Base-by-base conservation (phyloP, 2,329 filamentous ascomycete genomes). In the Xylariales sp. region DNA sequence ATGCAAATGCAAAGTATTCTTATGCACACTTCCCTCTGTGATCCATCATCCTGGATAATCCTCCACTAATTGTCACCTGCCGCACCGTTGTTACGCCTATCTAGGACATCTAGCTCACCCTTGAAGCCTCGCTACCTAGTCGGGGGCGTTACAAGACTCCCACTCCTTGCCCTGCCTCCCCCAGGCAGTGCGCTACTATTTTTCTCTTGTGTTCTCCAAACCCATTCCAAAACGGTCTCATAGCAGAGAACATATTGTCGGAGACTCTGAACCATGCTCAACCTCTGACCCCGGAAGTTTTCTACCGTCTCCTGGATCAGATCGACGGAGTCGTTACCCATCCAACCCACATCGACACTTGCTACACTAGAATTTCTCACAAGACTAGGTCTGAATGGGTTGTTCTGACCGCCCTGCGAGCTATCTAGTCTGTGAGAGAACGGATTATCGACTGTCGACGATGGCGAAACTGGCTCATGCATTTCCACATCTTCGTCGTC, bases 231-330 rank as follows among this genome's bases (percentile, higher is more conserved):
- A 6, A 97, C 75, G 28, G 87, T 94, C 67, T 98, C 93, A 60
- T 98, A 98, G 61, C 93, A 98, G 23, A 98, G 78, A 34, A 96
- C 91, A 64, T 85, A 97, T 60, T 98, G 93, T 43, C 88, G 74
- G 41, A 97, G 66, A 53, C 85, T 96, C 63, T 97, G 93, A 29
- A 98, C 91, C 90, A 97, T 98, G 62, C 89, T 96, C 15, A 96
- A 66, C 47, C 93, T 72, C 65, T 98, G 93, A 33, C 76, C 70
- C 40, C 93, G 74, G 61, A 98, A 95, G 52, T 96, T 89, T 51
- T 93, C 85, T 2, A 98, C 91, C 0, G 90, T 93, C 57, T 81
- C 82, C 45, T 87, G 82, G 33, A 98, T 81, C 42, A 97, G 62
- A 58, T 98, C 93, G 2, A 86, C 56, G 18, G 78, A 73, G 32